Evolutionary conservation across 805 yeast genomes (phyloP), one percentile per base, ranked within the genome.

Genomic region (Nakazawaea populi): DNA sequence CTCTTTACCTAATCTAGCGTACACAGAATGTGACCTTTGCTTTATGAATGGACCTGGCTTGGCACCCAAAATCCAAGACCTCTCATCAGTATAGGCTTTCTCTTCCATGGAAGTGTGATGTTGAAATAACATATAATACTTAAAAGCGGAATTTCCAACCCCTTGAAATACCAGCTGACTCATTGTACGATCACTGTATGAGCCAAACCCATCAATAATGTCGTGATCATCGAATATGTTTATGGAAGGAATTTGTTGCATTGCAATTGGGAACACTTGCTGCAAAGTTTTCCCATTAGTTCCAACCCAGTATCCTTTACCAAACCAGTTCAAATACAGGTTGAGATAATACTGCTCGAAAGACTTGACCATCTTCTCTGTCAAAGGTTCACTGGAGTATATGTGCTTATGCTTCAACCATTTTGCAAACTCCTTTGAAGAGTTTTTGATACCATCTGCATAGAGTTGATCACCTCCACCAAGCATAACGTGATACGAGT

Each of bases 381-480:
- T 71, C 31, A 79, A 66, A 41, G 64, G 62, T 44, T 66, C 55
- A n/a, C 31, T 58, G 7, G 75, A 76, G 36, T 69, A 59, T 36
- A 82, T 68, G 53, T 74, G 78, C 51, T 71, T 74, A 54, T 80
- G 82, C 31, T 72, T 61, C 31, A 80, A 64, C 96, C 97, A 90
- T 32, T 78, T 64, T 53, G 74, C 64, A 57, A 87, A 79, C 32
- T 72, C 67, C 45, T 74, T 61, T 12, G 85, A 80, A 24, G 79
- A 72, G 24, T 75, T 56, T 64, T 85, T 87, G 57, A 92, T 82
- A 1, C 89, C 75, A 67, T 92, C 99, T 48, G 91, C 82, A 65
- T 92, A 92, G 47, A 92, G 77, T 69, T 92, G 99, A 68, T 92
- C 99, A 34, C 99, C 99, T 48, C 98, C 98, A 31, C 98, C 98